Evolutionary conservation across 2,329 filamentous ascomycete genomes (phyloP).

Genomic region (Teratosphaeria pseudoeucalypti): DNA sequence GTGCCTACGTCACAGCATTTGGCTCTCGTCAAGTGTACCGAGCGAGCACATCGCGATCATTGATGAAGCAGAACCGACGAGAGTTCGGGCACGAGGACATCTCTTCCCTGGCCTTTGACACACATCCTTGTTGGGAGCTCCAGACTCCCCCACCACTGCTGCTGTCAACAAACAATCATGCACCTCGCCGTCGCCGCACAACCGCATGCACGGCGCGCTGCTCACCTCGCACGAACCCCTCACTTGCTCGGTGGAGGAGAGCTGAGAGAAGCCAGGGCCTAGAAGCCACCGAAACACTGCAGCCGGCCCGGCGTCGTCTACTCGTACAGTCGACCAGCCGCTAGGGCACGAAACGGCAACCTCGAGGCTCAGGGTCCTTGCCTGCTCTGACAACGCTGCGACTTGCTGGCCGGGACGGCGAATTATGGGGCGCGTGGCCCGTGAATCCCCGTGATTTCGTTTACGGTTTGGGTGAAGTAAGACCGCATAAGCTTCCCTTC

Average conservation of each 20-base stretch:
- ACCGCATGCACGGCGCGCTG: not conserved
- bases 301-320: not conserved
- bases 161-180: not conserved
- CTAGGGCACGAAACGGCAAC: not conserved
- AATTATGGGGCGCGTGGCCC: not conserved
- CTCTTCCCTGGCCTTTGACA: not conserved
- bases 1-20: not conserved
- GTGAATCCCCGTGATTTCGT: not conserved
- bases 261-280: not conserved
- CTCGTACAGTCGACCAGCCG: not conserved
- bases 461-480: not conserved
- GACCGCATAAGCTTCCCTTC: not conserved
- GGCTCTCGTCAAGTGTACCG: too few species aligned
- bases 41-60: not conserved
- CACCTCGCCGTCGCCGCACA: not conserved
- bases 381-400: not conserved
- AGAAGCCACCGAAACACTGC: not conserved
- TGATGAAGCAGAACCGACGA: not conserved
- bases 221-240: not conserved
- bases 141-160: not conserved
- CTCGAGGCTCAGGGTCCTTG: not conserved
- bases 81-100: not conserved
- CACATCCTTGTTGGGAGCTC: not conserved
- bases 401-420: not conserved
- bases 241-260: not conserved